Base-by-base conservation (phyloP, 2,329 filamentous ascomycete species). In the Trichocomaceae sp. region DNA sequence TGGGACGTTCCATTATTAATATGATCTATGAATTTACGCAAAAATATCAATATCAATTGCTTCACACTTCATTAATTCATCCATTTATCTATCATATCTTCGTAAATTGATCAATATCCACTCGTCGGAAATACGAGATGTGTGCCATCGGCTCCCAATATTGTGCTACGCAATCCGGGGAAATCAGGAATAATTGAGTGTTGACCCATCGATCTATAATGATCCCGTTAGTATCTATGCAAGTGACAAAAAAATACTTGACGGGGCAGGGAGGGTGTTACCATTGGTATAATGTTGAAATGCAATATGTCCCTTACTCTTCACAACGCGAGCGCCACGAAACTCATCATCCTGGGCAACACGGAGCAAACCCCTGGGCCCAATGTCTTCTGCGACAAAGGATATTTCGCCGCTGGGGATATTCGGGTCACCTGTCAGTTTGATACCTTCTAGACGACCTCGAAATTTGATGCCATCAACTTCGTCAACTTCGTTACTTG, bases 341-440 rank as follows among this genome's bases (percentile, higher is more conserved):
- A 96, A 96, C 1, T 82, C 81, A 0, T 80, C 73, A 56, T 90
- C 86, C 1, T 81, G 75, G 0, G 85, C 83, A 1, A 83, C 74
- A 0, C 84, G 76, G 0, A 92, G 71, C 20, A 86, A 77, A 0
- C 88, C 89, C 0, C 50, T 59, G 0, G 79, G 76, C 0, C 87
- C 85, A 35, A 97, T 82, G 62, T 96, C 90, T 5, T 89, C 82
- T 0, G 84, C 86, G 3, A 88, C 79, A 67, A 95, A 96, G 0
- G 87, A 89, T 61, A 85, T 83, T 69, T 96, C 87, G 8, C 91
- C 92, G 8, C 91, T 80, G 0, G 92, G 92, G 13, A 97, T 84
- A 61, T 96, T 95, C 0, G 86, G 83, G 64, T 99, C 92, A 0
- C 92, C 92, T 0, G 92, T 97, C 33, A 99, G 75, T 68, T 97